Conservation (phyloP, 2,329 filamentous ascomycete genomes). For the Blastomyces parvus region DNA sequence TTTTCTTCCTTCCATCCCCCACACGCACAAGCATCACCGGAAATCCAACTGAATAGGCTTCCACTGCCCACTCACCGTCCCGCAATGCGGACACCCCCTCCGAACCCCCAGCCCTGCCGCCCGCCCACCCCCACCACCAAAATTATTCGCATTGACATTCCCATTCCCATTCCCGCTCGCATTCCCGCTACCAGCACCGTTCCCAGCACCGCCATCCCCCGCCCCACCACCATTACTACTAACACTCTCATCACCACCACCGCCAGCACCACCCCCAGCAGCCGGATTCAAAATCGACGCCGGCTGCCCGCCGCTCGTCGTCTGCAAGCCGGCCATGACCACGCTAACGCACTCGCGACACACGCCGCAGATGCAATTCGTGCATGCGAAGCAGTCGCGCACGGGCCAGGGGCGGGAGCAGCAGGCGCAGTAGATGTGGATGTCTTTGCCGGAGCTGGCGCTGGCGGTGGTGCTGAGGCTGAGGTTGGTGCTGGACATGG, state of each 20-base stretch:
- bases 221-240: conserved; percentile 21
- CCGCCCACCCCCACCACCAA: conserved; percentile 23
- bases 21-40: too few species aligned
- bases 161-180: conserved; percentile 16
- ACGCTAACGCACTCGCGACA: conserved; percentile 69
- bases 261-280: conserved; percentile 20
- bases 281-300: conserved; percentile 30
- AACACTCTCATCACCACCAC: conserved; percentile 19
- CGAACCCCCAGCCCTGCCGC: conserved; percentile 32
- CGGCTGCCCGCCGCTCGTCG: conserved; percentile 22
- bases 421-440: conserved; percentile 87
- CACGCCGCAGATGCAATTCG: conserved; percentile 89
- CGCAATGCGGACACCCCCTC: conserved; percentile 39
- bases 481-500: conserved; percentile 31
- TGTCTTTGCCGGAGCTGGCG: conserved; percentile 29
- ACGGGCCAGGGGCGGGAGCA: conserved; percentile 70
- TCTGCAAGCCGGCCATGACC: conserved; percentile 36
- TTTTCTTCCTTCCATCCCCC: neutral
- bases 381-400: conserved; percentile 83
- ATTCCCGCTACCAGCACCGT: conserved; percentile 21
- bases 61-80: conserved; percentile 39
- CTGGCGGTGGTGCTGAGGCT: neutral
- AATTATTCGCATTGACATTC: conserved; percentile 17
- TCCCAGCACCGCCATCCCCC: too few species aligned
- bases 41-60: conserved; percentile 42